Evolutionary conservation across 352 stramenopile species (phyloP).

Genomic region (Globisporangium lucens): DNA sequence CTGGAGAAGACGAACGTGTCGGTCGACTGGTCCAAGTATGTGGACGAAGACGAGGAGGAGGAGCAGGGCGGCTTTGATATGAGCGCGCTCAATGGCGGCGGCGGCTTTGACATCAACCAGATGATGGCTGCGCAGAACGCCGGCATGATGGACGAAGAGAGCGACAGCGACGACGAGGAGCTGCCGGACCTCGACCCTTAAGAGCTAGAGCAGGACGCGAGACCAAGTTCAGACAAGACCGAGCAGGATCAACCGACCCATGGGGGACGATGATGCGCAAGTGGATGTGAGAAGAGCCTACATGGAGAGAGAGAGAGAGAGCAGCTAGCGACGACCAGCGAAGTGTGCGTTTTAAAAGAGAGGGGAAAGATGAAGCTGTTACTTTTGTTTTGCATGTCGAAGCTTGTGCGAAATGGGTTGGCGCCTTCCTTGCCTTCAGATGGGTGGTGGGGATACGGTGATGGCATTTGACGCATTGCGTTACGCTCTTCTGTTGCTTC

Average conservation of each 20-base stretch:
- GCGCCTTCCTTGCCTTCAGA: not conserved
- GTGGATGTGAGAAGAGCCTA: not conserved
- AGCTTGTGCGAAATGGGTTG: not conserved
- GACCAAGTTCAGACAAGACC: too few species aligned
- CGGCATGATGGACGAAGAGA: slow-evolving; percentile 67
- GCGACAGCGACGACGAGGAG: slow-evolving; percentile 80
- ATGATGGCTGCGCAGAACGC: slow-evolving; percentile 90
- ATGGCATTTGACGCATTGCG: not conserved
- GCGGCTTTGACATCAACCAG: slow-evolving; percentile 94
- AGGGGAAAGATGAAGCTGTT: not conserved
- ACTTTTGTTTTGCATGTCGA: not conserved
- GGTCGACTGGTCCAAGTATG: slow-evolving; percentile 96
- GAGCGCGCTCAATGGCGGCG: slow-evolving; percentile 79
- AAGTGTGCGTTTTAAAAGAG: not conserved
- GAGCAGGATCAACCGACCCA: not conserved
- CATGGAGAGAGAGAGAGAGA: too few species aligned
- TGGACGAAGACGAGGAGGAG: slow-evolving; percentile 96
- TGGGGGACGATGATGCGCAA: not conserved
- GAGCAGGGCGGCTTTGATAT: slow-evolving; percentile 85
- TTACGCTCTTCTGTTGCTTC: not conserved
- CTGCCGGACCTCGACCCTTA: slow-evolving; percentile 73
- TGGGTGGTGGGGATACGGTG: not conserved
- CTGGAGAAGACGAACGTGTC: slow-evolving; percentile 97
- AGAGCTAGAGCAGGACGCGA: too few species aligned
- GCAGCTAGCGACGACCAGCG: not conserved